phyloP scores from a whole-genome alignment of 768 basidiomycete species.

The Leccinellum luteum region DNA sequence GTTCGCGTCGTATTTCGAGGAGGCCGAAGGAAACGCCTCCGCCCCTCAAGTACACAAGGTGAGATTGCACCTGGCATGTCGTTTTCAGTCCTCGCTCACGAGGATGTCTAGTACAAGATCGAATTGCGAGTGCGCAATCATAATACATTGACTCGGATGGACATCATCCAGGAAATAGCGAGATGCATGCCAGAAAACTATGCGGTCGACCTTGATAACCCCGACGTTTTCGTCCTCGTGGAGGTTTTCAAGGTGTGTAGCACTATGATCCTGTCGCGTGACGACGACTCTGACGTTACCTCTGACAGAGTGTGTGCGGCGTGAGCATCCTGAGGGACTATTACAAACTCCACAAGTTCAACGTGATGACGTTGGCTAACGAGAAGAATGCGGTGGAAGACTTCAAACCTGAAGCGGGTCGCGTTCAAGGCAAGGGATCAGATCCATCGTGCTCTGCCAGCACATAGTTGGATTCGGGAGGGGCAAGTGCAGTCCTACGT shows the following conservation, averaged over 20 bases:
- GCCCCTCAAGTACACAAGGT: constrained; percentile 45
- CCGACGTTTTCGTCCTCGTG: constrained; percentile 72
- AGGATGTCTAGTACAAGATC: constrained; percentile 65
- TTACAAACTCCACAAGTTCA: constrained; percentile 71
- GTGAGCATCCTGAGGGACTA: constrained; percentile 73
- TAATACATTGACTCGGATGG: constrained; percentile 57
- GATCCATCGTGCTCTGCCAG: neutral
- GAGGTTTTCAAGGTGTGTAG: constrained; percentile 76
- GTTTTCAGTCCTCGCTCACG: neutral
- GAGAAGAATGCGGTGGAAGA: constrained; percentile 39
- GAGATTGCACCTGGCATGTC: neutral
- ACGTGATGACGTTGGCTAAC: constrained; percentile 71
- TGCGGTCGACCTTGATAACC: constrained; percentile 63
- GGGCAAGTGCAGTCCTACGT: neutral
- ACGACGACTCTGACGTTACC: neutral
- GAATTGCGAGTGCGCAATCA: constrained; percentile 77
- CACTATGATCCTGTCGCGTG: neutral
- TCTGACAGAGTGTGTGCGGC: constrained; percentile 69
- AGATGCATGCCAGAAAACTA: constrained; percentile 67
- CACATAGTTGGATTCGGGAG: neutral
- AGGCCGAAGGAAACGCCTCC: constrained; percentile 31
- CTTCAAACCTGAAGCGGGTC: constrained; percentile 33
- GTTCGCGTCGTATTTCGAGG: constrained; percentile 51
- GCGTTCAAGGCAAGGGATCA: constrained; percentile 25
- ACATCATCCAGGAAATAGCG: constrained; percentile 65